Conservation (phyloP, 148 eudicot species). For the Euryodendron excelsum region DNA sequence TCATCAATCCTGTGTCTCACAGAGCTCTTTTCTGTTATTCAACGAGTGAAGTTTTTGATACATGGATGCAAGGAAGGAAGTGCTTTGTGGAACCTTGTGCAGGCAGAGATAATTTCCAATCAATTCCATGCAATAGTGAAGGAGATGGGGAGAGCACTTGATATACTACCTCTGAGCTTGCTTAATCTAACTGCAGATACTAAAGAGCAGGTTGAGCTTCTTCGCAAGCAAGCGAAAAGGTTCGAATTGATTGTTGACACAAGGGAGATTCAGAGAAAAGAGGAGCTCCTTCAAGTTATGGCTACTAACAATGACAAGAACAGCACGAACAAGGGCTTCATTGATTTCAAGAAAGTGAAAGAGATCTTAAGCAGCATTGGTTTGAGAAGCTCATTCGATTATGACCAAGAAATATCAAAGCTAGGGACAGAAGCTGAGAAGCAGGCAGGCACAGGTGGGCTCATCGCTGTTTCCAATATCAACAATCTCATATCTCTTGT, state of each 20-base stretch:
- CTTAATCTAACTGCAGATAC: conserved; percentile 43
- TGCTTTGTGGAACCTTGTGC: conserved; percentile 48
- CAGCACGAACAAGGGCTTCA: conserved; percentile 23
- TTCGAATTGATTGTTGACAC: conserved; percentile 38
- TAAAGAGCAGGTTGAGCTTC: conserved; percentile 62
- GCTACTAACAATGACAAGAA: conserved; percentile 18
- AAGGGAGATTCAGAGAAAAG: conserved; percentile 35
- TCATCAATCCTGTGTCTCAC: conserved; percentile 42
- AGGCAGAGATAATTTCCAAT: conserved; percentile 47
- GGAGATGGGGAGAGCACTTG: conserved; percentile 58
- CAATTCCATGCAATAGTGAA: conserved; percentile 37
- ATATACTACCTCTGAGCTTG: conserved; percentile 55
- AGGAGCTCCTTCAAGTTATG: conserved; percentile 36
- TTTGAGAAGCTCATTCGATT: conserved; percentile 28
- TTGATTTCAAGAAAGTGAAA: conserved; percentile 24
- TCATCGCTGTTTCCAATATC: conserved; percentile 49
- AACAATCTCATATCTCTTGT: conserved; percentile 49
- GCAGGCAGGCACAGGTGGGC: conserved; percentile 70
- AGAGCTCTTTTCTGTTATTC: conserved; percentile 37
- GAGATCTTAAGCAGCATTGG: conserved; percentile 37
- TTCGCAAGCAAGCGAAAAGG: conserved; percentile 56
- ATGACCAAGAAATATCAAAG: conserved; percentile 43
- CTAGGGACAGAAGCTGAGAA: conserved; percentile 46
- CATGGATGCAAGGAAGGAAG: conserved; percentile 39
- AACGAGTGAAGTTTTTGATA: conserved; percentile 32